phyloP scores from a whole-genome alignment of 257 asterid species.

The Fraxinus pennsylvanica region DNA sequence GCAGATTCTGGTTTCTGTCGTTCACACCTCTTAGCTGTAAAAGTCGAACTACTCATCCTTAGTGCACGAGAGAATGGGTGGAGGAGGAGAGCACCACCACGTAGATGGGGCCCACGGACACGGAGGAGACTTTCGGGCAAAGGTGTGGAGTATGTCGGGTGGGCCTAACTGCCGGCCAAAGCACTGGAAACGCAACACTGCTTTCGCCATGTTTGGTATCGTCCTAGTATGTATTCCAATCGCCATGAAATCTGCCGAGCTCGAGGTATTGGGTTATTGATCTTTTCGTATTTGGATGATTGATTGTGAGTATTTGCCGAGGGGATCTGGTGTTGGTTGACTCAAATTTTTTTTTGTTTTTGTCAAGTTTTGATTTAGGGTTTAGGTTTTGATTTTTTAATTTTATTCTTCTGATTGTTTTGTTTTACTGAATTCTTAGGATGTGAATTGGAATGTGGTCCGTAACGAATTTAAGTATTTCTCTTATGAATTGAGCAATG shows the following conservation, averaged over 20 bases:
- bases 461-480: background rate
- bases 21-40: background rate
- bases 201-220: conserved; percentile 88
- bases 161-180: conserved; percentile 91
- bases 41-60: background rate
- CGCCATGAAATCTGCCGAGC: conserved; percentile 23
- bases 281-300: background rate
- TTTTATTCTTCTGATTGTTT: background rate
- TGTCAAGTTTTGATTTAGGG: background rate
- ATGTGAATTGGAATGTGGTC: background rate
- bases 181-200: conserved; percentile 98
- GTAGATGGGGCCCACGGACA: conserved; percentile 45
- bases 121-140: conserved; percentile 79
- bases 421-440: background rate
- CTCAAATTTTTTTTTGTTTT: background rate
- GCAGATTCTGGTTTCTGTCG: background rate
- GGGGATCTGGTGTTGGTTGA: background rate
- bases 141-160: conserved; percentile 91
- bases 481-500: background rate
- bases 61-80: conserved; percentile 48
- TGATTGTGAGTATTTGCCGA: background rate
- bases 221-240: conserved; percentile 51
- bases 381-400: background rate
- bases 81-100: conserved; percentile 84
- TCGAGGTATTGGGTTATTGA: background rate